A percentile compares a stretch with the other conserved stretches of the same genome.
phyloP scores from a whole-genome alignment of 2,329 filamentous ascomycete genomes.

The Epicoccum nigrum region DNA sequence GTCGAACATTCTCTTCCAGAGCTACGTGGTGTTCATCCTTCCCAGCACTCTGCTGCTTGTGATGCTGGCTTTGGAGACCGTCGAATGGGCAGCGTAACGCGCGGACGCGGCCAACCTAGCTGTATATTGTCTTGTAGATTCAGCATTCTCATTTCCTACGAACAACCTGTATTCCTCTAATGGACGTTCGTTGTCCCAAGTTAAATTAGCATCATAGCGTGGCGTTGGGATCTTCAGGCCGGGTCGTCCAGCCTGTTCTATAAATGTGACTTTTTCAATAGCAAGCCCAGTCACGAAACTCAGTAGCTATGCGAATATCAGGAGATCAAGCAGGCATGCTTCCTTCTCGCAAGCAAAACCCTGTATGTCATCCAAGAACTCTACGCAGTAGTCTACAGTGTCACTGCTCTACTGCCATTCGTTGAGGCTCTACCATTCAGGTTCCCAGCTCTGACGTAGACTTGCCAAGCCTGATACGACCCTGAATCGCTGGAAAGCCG shows the following conservation, averaged over 20 bases:
- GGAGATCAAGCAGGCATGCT: neutral
- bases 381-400: neutral
- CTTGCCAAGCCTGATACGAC: slow-evolving; percentile 20
- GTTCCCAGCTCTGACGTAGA: slow-evolving; percentile 29
- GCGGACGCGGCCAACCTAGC: neutral
- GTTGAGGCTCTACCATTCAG: slow-evolving; percentile 14
- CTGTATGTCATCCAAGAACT: neutral
- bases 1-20: slow-evolving; percentile 92
- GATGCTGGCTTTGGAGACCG: slow-evolving; percentile 79
- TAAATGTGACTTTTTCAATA: neutral
- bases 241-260: neutral
- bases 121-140: neutral
- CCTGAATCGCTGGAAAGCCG: slow-evolving; percentile 10
- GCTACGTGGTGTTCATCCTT: slow-evolving; percentile 95
- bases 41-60: slow-evolving; percentile 91
- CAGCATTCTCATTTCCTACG: neutral
- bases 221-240: slow-evolving; percentile 14
- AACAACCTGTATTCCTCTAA: neutral
- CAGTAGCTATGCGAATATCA: neutral
- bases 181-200: neutral
- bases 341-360: slow-evolving; percentile 5
- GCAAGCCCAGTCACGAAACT: neutral
- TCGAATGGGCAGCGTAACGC: slow-evolving; percentile 77
- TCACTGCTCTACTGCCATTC: slow-evolving; percentile 6
- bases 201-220: slow-evolving; percentile 14